phyloP scores from a whole-genome alignment of 495 filamentous ascomycete genomes.

The Xylaria scruposa region DNA sequence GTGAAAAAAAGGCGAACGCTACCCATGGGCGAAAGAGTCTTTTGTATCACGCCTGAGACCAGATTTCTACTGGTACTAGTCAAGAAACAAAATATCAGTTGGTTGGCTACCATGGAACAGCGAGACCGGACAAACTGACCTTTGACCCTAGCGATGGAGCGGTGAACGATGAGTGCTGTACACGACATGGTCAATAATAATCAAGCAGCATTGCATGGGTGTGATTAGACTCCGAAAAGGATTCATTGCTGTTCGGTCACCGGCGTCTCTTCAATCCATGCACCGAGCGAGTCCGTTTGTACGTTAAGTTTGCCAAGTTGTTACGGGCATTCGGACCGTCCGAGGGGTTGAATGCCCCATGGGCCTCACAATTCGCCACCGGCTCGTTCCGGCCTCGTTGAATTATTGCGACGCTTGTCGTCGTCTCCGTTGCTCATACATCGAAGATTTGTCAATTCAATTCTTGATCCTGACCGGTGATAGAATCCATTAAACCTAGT shows the following conservation, averaged over 20 bases:
- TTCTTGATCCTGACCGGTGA: not conserved
- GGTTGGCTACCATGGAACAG: not conserved
- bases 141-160: not conserved
- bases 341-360: not conserved
- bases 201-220: not conserved
- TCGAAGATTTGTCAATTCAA: not conserved
- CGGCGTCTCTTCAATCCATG: not conserved
- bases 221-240: not conserved
- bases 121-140: not conserved
- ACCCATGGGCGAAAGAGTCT: not conserved
- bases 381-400: not conserved
- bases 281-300: not conserved
- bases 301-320: not conserved
- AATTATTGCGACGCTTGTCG: conserved; percentile 1
- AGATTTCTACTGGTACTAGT: not conserved
- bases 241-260: not conserved
- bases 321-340: conserved; percentile 4
- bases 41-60: not conserved
- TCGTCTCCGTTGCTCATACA: not conserved
- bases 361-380: not conserved
- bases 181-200: not conserved
- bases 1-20: not conserved
- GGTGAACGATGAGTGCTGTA: not conserved
- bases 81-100: not conserved
- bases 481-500: not conserved